These are phyloP conservation scores for Salix viminalis DNA, from an alignment of 345 rosid species.

Conservation along the genomic window DNA sequence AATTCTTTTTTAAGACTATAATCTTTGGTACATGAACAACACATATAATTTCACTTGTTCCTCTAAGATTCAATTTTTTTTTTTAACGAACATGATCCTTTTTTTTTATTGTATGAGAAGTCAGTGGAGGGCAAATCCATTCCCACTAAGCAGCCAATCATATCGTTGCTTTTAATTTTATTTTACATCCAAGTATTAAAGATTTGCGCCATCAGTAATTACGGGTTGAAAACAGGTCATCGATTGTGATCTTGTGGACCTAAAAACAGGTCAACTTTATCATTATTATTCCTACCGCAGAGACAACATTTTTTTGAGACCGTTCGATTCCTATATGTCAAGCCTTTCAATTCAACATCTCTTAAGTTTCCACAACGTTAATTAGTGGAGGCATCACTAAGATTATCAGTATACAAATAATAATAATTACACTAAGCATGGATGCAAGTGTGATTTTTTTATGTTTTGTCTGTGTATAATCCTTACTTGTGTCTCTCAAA, in stretches of 20 bases:
- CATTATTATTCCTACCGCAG: neutral
- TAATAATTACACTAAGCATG: neutral
- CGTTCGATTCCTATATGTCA: neutral
- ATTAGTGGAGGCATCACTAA: neutral
- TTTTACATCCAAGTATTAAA: neutral
- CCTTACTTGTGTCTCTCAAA: neutral
- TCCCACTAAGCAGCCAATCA: too few relatives aligned
- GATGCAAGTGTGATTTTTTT: neutral
- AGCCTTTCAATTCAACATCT: neutral
- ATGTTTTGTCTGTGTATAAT: neutral
- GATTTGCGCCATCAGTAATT: neutral
- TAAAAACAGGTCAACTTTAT: neutral
- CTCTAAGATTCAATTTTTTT: neutral
- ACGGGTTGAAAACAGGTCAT: constrained; percentile 20
- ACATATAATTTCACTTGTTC: too few relatives aligned
- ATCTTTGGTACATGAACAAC: neutral
- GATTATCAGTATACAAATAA: neutral
- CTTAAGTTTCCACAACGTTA: neutral
- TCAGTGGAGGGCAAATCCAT: too few relatives aligned
- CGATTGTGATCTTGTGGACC: neutral
- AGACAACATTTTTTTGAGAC: neutral
- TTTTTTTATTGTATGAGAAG: neutral
- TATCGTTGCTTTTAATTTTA: neutral
- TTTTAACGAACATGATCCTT: too few relatives aligned
- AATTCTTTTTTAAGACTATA: too few relatives aligned